Percentiles rank a stretch among this genome's conserved stretches.
These are phyloP conservation scores for Gaultheria prostrata DNA, from an alignment of 148 eudicot species.

Conservation along the genomic window DNA sequence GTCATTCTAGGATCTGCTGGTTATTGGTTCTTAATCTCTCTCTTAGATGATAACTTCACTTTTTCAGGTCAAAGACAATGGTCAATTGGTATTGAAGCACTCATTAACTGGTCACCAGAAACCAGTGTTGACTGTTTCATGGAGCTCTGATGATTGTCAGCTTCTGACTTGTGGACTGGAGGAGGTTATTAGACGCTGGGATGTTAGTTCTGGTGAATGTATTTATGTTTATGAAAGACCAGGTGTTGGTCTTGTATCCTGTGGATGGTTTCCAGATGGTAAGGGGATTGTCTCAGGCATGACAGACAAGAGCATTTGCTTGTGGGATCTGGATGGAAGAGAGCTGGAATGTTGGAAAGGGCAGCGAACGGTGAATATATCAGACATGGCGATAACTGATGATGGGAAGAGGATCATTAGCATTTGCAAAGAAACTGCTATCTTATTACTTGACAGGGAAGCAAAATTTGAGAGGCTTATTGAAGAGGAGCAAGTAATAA, in stretches of 20 bases:
- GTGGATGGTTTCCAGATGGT: slow-evolving; percentile 89
- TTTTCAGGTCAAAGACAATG: slow-evolving; percentile 49
- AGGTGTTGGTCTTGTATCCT: slow-evolving; percentile 61
- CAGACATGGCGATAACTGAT: slow-evolving; percentile 50
- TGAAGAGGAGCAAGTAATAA: slow-evolving; percentile 69
- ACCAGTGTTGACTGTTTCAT: slow-evolving; percentile 62
- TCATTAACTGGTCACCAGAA: slow-evolving; percentile 65
- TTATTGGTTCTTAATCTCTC: neutral
- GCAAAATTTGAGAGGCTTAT: slow-evolving; percentile 54
- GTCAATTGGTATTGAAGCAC: slow-evolving; percentile 49
- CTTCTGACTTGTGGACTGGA: slow-evolving; percentile 81
- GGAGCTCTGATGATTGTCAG: slow-evolving; percentile 74
- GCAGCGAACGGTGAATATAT: slow-evolving; percentile 41
- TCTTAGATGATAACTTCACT: neutral
- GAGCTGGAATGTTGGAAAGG: slow-evolving; percentile 70
- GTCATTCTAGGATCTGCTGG: neutral
- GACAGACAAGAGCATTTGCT: slow-evolving; percentile 67
- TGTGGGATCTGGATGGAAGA: slow-evolving; percentile 81
- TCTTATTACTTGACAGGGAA: slow-evolving; percentile 53
- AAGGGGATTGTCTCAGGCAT: slow-evolving; percentile 56
- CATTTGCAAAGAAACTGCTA: slow-evolving; percentile 39
- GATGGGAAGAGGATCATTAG: slow-evolving; percentile 48
- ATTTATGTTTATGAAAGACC: slow-evolving; percentile 62
- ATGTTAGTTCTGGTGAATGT: slow-evolving; percentile 69
- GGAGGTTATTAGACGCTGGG: slow-evolving; percentile 79